Conservation (phyloP, 1,284 basidiomycete genomes). For the Testicularia cyperi region DNA sequence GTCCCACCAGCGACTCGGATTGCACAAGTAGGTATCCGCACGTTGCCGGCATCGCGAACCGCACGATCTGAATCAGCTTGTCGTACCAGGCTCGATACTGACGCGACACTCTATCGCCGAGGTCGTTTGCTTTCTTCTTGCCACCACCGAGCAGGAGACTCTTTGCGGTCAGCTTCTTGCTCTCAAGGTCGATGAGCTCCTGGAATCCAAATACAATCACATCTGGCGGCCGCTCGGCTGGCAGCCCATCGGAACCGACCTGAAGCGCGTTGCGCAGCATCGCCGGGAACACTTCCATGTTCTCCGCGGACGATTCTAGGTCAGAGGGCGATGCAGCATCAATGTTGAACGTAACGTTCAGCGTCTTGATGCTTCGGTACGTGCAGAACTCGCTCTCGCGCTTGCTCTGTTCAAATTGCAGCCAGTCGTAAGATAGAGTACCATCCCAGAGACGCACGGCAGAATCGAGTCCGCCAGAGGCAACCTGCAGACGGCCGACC, state of each 20-base stretch:
- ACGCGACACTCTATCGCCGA: conserved; percentile 40
- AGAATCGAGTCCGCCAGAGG: conserved; percentile 77
- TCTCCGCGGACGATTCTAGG: conserved; percentile 62
- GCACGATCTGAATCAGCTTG: conserved; percentile 43
- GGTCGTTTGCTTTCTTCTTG: conserved; percentile 43
- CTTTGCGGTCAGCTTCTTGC: conserved; percentile 78
- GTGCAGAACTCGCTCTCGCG: conserved; percentile 76
- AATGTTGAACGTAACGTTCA: conserved; percentile 92
- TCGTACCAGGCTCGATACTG: conserved; percentile 51
- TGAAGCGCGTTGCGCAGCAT: conserved; percentile 41
- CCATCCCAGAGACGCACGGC: conserved; percentile 85
- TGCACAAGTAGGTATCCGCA: conserved; percentile 75
- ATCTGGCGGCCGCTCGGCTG: conserved; percentile 68
- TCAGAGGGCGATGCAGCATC: conserved; percentile 81
- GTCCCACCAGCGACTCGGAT: conserved; percentile 84
- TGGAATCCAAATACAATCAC: conserved; percentile 93
- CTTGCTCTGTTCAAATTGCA: conserved; percentile 76
- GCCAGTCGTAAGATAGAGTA: conserved; percentile 78
- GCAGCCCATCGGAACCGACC: conserved; percentile 10
- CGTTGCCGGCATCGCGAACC: conserved; percentile 46
- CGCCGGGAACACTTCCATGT: conserved; percentile 42
- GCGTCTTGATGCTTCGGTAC: conserved; percentile 74
- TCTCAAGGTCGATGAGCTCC: conserved; percentile 91
- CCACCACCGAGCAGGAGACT: conserved; percentile 46
- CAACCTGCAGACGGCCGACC: conserved; percentile 67